phyloP scores from a whole-genome alignment of 768 basidiomycete genomes.

The Suillus luteus region DNA sequence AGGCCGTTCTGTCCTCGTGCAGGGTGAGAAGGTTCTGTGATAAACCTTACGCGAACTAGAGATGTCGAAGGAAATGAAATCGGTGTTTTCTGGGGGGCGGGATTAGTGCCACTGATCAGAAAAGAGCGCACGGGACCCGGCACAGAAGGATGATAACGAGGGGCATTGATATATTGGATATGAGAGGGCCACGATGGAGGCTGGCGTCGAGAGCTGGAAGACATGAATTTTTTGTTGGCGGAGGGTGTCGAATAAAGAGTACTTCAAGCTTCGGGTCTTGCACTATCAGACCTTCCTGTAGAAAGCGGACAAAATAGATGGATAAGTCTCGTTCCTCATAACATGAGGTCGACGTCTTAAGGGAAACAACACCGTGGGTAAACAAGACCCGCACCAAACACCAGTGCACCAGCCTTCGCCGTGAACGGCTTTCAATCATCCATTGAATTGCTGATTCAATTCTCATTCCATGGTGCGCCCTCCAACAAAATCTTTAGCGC shows the following conservation, averaged over 20 bases:
- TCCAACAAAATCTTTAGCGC: constrained; percentile 75
- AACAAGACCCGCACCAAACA: constrained; percentile 13
- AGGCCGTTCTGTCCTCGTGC: constrained; percentile 79
- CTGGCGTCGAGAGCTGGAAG: constrained; percentile 9
- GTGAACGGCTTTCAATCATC: constrained; percentile 13
- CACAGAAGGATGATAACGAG: constrained; percentile 61
- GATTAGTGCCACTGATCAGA: constrained; percentile 34
- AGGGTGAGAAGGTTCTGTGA: constrained; percentile 65
- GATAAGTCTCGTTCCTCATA: background rate
- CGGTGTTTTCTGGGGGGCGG: constrained; percentile 15
- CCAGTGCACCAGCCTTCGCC: constrained; percentile 9
- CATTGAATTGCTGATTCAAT: constrained; percentile 14
- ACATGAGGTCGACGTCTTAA: background rate
- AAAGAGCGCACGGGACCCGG: constrained; percentile 41
- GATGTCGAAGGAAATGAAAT: constrained; percentile 12
- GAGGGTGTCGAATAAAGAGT: background rate
- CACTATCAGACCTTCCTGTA: background rate
- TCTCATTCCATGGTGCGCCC: constrained; percentile 63
- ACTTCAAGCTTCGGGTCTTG: background rate
- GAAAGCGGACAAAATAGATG: background rate
- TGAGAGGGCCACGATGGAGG: constrained; percentile 55
- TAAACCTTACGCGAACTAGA: constrained; percentile 57
- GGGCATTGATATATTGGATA: constrained; percentile 54
- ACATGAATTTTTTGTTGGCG: constrained; percentile 13
- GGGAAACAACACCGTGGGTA: constrained; percentile 30